Conservation (phyloP, 2,329 filamentous ascomycete genomes). For the Cytospora paraplurivora region DNA sequence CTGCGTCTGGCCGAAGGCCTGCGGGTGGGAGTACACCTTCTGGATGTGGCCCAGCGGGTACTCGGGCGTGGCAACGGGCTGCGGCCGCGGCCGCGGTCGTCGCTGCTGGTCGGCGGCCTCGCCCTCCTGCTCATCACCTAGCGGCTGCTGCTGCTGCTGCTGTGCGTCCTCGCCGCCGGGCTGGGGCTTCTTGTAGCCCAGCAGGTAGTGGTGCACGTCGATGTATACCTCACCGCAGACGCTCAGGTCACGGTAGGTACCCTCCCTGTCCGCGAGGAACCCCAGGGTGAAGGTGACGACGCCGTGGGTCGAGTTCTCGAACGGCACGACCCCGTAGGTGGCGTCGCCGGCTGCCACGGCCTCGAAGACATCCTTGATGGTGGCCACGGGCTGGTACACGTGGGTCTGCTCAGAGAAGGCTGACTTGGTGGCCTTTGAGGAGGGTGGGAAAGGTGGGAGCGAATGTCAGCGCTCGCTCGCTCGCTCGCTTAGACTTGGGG, state of each 20-base stretch:
- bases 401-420: slow-evolving; percentile 52
- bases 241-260: slow-evolving; percentile 65
- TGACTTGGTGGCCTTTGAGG: slow-evolving; percentile 37
- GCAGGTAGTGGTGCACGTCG: slow-evolving; percentile 83
- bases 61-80: slow-evolving; percentile 45
- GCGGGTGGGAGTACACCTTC: slow-evolving; percentile 88
- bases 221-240: slow-evolving; percentile 87
- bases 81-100: slow-evolving; percentile 36
- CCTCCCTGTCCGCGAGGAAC: slow-evolving; percentile 75
- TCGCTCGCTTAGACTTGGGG: background rate
- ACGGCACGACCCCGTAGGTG: slow-evolving; percentile 80
- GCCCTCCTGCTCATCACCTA: slow-evolving; percentile 36
- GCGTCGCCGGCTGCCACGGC: slow-evolving; percentile 69
- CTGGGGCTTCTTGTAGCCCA: slow-evolving; percentile 52
- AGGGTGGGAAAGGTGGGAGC: background rate
- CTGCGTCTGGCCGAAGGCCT: slow-evolving; percentile 91
- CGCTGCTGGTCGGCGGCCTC: slow-evolving; percentile 6
- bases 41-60: slow-evolving; percentile 62
- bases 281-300: slow-evolving; percentile 89
- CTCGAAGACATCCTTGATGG: slow-evolving; percentile 73
- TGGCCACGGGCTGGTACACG: slow-evolving; percentile 52
- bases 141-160: background rate
- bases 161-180: slow-evolving; percentile 26
- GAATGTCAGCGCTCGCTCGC: slow-evolving; percentile 5
- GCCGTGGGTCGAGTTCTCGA: slow-evolving; percentile 96